These are phyloP conservation scores for Botrytis fabae DNA, from an alignment of 2,329 filamentous ascomycete species.

Conservation along the genomic window DNA sequence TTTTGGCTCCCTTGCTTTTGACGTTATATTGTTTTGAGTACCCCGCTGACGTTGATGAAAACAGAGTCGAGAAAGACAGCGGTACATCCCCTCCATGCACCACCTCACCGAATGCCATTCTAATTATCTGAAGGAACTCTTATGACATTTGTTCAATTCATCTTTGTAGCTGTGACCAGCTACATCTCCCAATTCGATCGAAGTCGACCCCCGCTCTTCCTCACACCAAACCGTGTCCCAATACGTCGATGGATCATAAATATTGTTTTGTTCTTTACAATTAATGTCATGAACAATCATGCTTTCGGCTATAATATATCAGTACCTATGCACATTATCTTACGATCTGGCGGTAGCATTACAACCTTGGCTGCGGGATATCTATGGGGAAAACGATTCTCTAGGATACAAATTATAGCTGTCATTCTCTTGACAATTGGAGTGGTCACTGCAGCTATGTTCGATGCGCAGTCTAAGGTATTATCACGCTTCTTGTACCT, in stretches of 20 bases:
- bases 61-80: conserved; percentile 77
- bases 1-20: conserved; percentile 28
- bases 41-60: conserved; percentile 31
- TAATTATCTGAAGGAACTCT: conserved; percentile 63
- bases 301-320: conserved; percentile 97
- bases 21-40: conserved; percentile 3
- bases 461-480: conserved; percentile 83
- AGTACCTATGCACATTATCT: conserved; percentile 93
- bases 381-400: conserved; percentile 82
- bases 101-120: conserved; percentile 18
- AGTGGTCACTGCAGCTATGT: conserved; percentile 84
- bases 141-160: conserved; percentile 85
- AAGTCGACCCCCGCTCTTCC: conserved; percentile 66
- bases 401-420: conserved; percentile 74
- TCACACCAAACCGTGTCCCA: conserved; percentile 78
- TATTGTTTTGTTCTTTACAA: conserved; percentile 85
- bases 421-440: conserved; percentile 83
- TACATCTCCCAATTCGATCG: conserved; percentile 73
- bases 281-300: conserved; percentile 97
- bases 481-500: background rate
- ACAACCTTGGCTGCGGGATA: conserved; percentile 93
- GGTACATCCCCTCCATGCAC: conserved; percentile 53
- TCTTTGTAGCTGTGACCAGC: conserved; percentile 77
- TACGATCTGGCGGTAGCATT: conserved; percentile 92
- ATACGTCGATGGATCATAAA: conserved; percentile 83